Evolutionary conservation across 1,139 yeast species (phyloP).

Genomic region (Scheffersomyces stambukii): DNA sequence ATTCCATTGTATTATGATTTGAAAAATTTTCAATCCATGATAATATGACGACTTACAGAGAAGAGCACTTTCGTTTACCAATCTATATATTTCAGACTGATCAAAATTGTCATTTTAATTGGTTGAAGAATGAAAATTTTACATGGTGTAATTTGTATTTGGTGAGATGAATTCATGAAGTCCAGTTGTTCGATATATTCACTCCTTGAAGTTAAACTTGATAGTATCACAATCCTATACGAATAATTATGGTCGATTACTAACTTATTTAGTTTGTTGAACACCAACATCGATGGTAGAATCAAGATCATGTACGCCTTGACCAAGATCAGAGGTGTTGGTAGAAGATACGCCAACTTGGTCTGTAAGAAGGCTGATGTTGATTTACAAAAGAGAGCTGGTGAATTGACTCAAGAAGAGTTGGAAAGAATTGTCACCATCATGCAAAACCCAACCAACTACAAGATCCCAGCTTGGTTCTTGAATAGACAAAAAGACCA

Average conservation of each 20-base stretch:
- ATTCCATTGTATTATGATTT: neutral
- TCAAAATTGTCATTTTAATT: too few species aligned
- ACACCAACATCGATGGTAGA: conserved; percentile 99
- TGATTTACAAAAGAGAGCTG: conserved; percentile 98
- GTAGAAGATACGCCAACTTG: conserved; percentile 99
- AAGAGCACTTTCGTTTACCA: too few species aligned
- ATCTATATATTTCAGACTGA: too few species aligned
- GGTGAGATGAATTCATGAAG: too few species aligned
- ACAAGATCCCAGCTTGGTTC: conserved; percentile 99
- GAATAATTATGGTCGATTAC: too few species aligned
- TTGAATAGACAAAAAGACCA: conserved; percentile 99
- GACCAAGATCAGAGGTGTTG: conserved; percentile 99
- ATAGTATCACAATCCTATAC: too few species aligned
- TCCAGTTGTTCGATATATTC: too few species aligned
- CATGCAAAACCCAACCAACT: conserved; percentile 99
- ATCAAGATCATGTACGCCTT: conserved; percentile 99
- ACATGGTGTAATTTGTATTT: too few species aligned
- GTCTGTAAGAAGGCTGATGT: conserved; percentile 99
- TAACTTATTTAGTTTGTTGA: conserved; percentile 93
- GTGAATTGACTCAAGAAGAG: conserved; percentile 99
- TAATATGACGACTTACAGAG: too few species aligned
- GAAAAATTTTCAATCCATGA: neutral
- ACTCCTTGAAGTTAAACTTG: too few species aligned
- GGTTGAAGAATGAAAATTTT: too few species aligned
- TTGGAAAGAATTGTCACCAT: conserved; percentile 99